Percentiles rank a stretch among this genome's conserved stretches.
These are phyloP conservation scores for Magnaporthiopsis poae DNA, from an alignment of 2,329 filamentous ascomycete genomes.

Conservation along the genomic window DNA sequence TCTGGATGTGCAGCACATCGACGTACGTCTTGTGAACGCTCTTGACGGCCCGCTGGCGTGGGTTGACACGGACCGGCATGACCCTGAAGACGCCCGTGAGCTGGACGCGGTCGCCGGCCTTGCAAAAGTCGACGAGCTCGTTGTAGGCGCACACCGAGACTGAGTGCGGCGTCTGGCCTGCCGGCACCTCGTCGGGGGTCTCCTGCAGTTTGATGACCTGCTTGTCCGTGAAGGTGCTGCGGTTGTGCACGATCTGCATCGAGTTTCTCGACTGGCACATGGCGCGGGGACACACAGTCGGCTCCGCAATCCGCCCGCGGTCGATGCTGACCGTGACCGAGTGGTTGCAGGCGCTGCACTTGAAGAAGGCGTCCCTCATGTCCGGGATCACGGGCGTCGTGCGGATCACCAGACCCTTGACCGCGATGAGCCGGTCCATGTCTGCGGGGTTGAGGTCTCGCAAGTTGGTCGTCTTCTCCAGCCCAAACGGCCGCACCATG, in stretches of 20 bases:
- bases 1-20: slow-evolving; percentile 89
- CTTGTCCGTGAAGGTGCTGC: slow-evolving; percentile 89
- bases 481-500: slow-evolving; percentile 77
- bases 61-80: slow-evolving; percentile 87
- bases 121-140: slow-evolving; percentile 93
- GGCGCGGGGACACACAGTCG: slow-evolving; percentile 74
- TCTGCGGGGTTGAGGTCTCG: slow-evolving; percentile 89
- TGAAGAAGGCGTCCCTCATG: slow-evolving; percentile 98
- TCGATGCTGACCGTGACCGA: slow-evolving; percentile 85
- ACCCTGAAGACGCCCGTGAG: slow-evolving; percentile 95
- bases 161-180: slow-evolving; percentile 93
- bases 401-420: slow-evolving; percentile 93
- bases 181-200: slow-evolving; percentile 86
- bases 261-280: slow-evolving; percentile 81
- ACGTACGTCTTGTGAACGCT: slow-evolving; percentile 97
- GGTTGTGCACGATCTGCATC: slow-evolving; percentile 97
- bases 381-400: slow-evolving; percentile 94
- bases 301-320: slow-evolving; percentile 90
- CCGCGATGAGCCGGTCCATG: slow-evolving; percentile 88
- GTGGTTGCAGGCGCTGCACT: slow-evolving; percentile 85
- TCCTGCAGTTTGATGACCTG: slow-evolving; percentile 98
- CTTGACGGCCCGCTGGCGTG: slow-evolving; percentile 83
- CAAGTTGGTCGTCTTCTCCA: slow-evolving; percentile 81
- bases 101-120: slow-evolving; percentile 90
- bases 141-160: slow-evolving; percentile 95